Evolutionary conservation across 2,329 filamentous ascomycete genomes (phyloP), one percentile per base, ranked within the genome.

Genomic region (Fusarium sarcochroum): DNA sequence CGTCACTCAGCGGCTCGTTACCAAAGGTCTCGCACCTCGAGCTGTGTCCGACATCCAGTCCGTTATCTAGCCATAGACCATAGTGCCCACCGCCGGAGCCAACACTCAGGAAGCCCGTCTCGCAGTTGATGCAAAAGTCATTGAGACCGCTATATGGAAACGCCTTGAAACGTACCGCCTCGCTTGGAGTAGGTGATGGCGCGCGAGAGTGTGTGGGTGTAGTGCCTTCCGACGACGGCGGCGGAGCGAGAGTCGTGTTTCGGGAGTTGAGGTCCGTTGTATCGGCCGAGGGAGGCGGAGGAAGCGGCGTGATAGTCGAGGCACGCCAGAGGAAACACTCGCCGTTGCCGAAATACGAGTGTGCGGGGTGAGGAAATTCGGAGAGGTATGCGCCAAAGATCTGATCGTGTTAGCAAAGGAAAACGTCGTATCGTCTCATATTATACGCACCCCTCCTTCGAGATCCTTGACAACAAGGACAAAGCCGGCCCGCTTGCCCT

Each of bases 111-210:
- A 92, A 98, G 23, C 90, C 88, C 5, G 89, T 85, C 80, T 98
- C 94, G 80, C 95, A 98, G 75, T 97, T 92, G 71, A 98, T 96
- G 83, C 95, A 93, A 78, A 97, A 99, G 79, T 98, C 96, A 78
- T 99, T 98, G 40, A 97, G 88, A 7, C 96, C 96, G 58, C 92
- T 97, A 76, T 98, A 98, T 0, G 95, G 94, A 74, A 98, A 99
- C 0, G 95, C 95, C 80, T 97, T 98, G 86, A 99, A 99, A 20
- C 96, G 90, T 71, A 98, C 93, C 25, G 89, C 86, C 65, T 95
- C 92, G 6, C 89, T 87, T 6, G 89, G 89, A 25, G 84, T 86
- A 2, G 86, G 73, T 6, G 61, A 74, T 32, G 69, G 51, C 37
- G 59, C 46, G 48, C 69, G 66, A 14, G 75, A 75, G 42, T 70